Conservation (phyloP, 148 eudicot species). For the Chenopodium suecicum region DNA sequence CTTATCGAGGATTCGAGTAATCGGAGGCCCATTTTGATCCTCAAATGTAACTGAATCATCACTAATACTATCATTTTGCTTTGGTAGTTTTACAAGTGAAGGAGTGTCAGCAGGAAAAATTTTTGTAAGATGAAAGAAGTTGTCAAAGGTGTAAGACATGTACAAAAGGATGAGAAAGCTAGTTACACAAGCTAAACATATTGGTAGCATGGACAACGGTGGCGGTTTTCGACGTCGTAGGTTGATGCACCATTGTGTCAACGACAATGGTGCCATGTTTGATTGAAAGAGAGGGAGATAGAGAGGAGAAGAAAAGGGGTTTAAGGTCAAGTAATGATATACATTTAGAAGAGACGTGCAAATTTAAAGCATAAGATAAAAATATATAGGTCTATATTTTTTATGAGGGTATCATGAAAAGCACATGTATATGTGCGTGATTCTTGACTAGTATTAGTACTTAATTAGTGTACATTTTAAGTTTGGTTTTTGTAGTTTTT, state of each 20-base stretch:
- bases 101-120: neutral
- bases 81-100: neutral
- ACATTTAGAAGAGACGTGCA: neutral
- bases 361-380: neutral
- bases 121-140: conserved; percentile 7
- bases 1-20: neutral
- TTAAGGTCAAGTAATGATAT: neutral
- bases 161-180: conserved; percentile 20
- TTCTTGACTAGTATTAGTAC: neutral
- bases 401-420: conserved; percentile 7
- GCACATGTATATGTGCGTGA: conserved; percentile 7
- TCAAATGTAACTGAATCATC: neutral
- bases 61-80: neutral
- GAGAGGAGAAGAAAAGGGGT: neutral
- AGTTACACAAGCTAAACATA: conserved; percentile 16
- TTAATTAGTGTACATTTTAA: neutral
- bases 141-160: conserved; percentile 18
- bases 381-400: neutral
- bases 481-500: neutral
- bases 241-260: conserved; percentile 14
- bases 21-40: neutral
- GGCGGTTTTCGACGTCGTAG: conserved; percentile 15
- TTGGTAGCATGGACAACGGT: conserved; percentile 16
- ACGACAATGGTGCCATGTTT: conserved; percentile 6
- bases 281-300: neutral